Evolutionary conservation across 2,329 filamentous ascomycete species (phyloP), one percentile per base, ranked within the genome.

Genomic region (Trichoderma citrinoviride): DNA sequence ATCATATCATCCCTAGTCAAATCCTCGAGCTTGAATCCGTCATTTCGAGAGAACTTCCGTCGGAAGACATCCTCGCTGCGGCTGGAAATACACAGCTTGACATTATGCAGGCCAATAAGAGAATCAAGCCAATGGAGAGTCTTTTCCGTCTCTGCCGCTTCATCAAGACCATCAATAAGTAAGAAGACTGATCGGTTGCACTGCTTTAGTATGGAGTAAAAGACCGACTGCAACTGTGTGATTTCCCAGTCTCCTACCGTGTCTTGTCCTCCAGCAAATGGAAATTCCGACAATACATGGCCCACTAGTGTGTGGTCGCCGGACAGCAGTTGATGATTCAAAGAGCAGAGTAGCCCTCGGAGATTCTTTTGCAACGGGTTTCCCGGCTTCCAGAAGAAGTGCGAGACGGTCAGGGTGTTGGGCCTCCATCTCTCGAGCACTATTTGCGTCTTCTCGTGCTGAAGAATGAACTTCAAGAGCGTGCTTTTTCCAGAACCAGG

Each of bases 341-440:
- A 27, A 15, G 53, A 56, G 19, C 53, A 56, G 1, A 56, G 10
- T 0, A 56, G 1, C 0, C 53, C 53, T 23, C 23, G n/a, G 0
- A 56, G 5, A 17, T 44, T 56, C 1, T 3, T 56, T 27, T 56
- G 53, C 8, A 56, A 2, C 1, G 4, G 7, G 15, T 21, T 0
- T 29, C 53, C 53, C 1, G 23, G 40, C 21, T 56, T 56, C 53
- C 53, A 56, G 3, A 56, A 56, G 37, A 56, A 56, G 17, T 56
- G 53, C 0, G 53, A 56, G 1, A 56, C 1, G 29, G 44, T 21
- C 1, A 56, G 6, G 7, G 53, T 15, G 37, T 44, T 41, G 3
- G 40, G 8, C 3, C 14, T 56, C 53, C 53, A 57, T 33, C 29
- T 57, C 15, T 44, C 12, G 3, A 56, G 7, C 5, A 17, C 40